phyloP scores from a whole-genome alignment of 169 alveolate species.

The Babesia bigemina region DNA sequence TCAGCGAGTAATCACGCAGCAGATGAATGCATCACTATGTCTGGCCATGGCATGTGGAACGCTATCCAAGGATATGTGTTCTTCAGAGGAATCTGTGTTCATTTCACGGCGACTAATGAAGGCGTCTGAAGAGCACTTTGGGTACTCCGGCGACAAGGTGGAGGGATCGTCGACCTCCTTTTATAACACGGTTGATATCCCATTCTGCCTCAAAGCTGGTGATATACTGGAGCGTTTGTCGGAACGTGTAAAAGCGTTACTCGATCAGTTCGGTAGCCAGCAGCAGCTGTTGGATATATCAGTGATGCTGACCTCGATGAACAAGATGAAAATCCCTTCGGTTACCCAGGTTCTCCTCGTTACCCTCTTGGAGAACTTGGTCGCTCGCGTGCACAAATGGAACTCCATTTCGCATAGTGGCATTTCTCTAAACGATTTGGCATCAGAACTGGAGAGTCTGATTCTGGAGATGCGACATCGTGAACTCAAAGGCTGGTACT shows the following conservation, averaged over 20 bases:
- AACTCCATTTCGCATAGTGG: constrained; percentile 38
- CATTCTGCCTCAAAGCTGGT: constrained; percentile 18
- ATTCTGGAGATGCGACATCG: constrained; percentile 31
- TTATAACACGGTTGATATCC: constrained; percentile 22
- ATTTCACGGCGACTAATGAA: constrained; percentile 12
- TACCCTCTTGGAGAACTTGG: constrained; percentile 39
- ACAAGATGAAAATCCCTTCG: constrained; percentile 20
- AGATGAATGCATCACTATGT: constrained; percentile 29
- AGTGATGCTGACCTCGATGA: constrained; percentile 22
- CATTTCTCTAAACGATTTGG: constrained; percentile 24
- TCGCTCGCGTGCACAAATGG: constrained; percentile 50
- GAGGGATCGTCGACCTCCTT: neutral
- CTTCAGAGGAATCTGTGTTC: neutral
- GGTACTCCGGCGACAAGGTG: neutral
- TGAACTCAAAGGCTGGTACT: constrained; percentile 48
- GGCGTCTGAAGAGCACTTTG: constrained; percentile 33
- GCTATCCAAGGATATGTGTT: neutral
- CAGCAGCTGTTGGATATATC: constrained; percentile 31
- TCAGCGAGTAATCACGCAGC: neutral
- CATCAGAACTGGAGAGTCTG: constrained; percentile 14
- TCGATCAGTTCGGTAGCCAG: constrained; percentile 20
- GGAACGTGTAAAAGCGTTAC: neutral
- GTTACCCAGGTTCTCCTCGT: constrained; percentile 27
- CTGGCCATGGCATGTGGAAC: constrained; percentile 13
- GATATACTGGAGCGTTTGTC: constrained; percentile 8